These are phyloP conservation scores for Phylloporus arenicola DNA, from an alignment of 768 basidiomycete genomes.

Conservation along the genomic window DNA sequence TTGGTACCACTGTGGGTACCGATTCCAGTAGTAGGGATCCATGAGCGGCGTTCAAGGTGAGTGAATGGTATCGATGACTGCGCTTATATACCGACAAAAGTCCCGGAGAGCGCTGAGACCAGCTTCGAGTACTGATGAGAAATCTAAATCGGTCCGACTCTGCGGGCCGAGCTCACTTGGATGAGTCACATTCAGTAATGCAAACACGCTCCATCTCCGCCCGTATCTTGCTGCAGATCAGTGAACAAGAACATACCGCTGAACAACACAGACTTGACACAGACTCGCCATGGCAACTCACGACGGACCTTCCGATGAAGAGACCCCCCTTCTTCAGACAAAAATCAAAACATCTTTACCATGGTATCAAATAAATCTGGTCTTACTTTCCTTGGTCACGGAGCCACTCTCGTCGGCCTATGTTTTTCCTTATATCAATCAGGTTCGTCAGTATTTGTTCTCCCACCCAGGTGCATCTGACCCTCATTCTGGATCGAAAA, in stretches of 20 bases:
- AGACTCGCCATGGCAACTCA: slow-evolving; percentile 24
- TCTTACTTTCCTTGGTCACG: slow-evolving; percentile 44
- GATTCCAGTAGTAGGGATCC: slow-evolving; percentile 21
- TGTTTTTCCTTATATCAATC: slow-evolving; percentile 61
- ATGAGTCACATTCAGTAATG: not conserved
- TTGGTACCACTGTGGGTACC: slow-evolving; percentile 20
- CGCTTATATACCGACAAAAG: slow-evolving; percentile 9
- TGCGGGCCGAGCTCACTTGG: not conserved
- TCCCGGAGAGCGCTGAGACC: slow-evolving; percentile 7
- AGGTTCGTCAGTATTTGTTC: slow-evolving; percentile 29
- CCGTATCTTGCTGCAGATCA: no score
- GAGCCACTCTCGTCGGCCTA: slow-evolving; percentile 52
- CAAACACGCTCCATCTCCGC: no score
- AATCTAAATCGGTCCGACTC: slow-evolving; percentile 3
- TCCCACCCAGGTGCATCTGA: not conserved
- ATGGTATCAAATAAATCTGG: slow-evolving; percentile 45
- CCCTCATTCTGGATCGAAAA: slow-evolving; percentile 16
- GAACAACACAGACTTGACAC: no score
- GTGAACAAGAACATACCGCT: no score
- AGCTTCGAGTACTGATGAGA: not conserved
- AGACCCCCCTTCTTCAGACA: slow-evolving; percentile 39
- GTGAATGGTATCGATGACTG: not conserved
- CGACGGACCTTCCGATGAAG: slow-evolving; percentile 41
- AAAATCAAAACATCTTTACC: slow-evolving; percentile 42
- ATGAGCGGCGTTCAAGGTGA: slow-evolving; percentile 6